Conservation (phyloP, 768 basidiomycete genomes). For the Tulasnella sp. region DNA sequence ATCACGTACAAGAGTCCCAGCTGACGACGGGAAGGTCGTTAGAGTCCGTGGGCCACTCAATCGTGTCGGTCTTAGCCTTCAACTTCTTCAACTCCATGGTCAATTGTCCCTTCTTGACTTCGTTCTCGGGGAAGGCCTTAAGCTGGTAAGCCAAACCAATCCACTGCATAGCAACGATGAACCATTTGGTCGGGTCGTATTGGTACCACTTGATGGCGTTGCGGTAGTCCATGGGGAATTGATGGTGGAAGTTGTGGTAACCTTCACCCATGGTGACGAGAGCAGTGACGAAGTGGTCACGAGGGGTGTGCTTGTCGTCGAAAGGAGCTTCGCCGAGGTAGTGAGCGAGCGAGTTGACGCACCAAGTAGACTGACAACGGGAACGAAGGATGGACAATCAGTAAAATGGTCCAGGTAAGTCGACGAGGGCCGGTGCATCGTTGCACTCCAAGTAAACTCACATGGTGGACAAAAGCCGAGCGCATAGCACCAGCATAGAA, state of each 20-base stretch:
- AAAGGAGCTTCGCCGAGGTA: conserved; percentile 91
- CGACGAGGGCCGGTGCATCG: background rate
- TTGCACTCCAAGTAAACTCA: conserved; percentile 34
- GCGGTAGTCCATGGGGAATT: conserved; percentile 94
- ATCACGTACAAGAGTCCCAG: conserved; percentile 73
- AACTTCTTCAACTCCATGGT: conserved; percentile 92
- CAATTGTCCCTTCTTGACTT: conserved; percentile 77
- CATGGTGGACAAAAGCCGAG: conserved; percentile 81
- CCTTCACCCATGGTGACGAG: conserved; percentile 90
- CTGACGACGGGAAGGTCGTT: conserved; percentile 71
- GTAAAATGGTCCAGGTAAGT: background rate
- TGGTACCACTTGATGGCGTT: conserved; percentile 95
- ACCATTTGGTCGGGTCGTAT: conserved; percentile 91
- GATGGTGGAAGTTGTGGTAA: conserved; percentile 98
- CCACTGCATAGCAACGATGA: conserved; percentile 55
- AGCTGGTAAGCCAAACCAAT: conserved; percentile 65
- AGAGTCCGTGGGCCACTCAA: conserved; percentile 71
- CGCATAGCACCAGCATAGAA: conserved; percentile 75
- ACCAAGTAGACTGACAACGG: conserved; percentile 87
- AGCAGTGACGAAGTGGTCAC: conserved; percentile 83
- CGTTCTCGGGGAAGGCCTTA: conserved; percentile 66
- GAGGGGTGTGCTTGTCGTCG: conserved; percentile 90
- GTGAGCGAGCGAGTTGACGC: conserved; percentile 93
- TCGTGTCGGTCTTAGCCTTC: conserved; percentile 61
- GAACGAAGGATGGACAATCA: background rate